Evolutionary conservation across 768 basidiomycete species (phyloP).

Genomic region (Exsudoporus frostii): DNA sequence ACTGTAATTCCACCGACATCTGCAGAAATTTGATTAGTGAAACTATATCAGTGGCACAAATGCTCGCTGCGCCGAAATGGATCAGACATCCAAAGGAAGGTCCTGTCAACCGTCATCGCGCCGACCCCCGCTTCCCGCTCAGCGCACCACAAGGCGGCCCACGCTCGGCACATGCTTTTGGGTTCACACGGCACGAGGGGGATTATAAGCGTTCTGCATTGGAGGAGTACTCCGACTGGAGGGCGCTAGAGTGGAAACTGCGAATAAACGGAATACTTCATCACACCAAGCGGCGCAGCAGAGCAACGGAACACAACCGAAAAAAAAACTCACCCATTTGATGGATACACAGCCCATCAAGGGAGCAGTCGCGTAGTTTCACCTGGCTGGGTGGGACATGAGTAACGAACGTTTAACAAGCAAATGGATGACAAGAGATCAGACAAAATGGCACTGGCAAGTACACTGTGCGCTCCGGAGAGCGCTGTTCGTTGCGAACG

Average conservation of each 20-base stretch:
- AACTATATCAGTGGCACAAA: not conserved
- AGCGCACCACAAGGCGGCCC: slow-evolving; percentile 72
- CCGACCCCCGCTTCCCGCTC: slow-evolving; percentile 70
- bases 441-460: slow-evolving; percentile 90
- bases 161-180: slow-evolving; percentile 57
- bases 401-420: slow-evolving; percentile 7
- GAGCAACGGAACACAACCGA: slow-evolving; percentile 1
- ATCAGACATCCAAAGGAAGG: slow-evolving; percentile 93
- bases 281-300: slow-evolving; percentile 35
- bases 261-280: slow-evolving; percentile 74
- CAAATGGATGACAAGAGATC: slow-evolving; percentile 34
- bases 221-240: slow-evolving; percentile 68
- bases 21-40: slow-evolving; percentile 10
- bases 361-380: too few relatives aligned
- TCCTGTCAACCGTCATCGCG: slow-evolving; percentile 61
- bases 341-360: not conserved
- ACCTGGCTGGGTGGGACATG: slow-evolving; percentile 10
- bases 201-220: slow-evolving; percentile 67
- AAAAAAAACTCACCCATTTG: slow-evolving; percentile 23
- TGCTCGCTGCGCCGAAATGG: slow-evolving; percentile 30
- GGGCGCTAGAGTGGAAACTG: slow-evolving; percentile 83
- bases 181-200: slow-evolving; percentile 69
- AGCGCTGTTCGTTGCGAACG: slow-evolving; percentile 74
- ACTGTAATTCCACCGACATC: not conserved
- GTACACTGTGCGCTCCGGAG: slow-evolving; percentile 65